Percentiles rank a stretch among this genome's conserved stretches.
These are phyloP conservation scores for Pichia occidentalis DNA, from an alignment of 805 yeast genomes.

Conservation along the genomic window DNA sequence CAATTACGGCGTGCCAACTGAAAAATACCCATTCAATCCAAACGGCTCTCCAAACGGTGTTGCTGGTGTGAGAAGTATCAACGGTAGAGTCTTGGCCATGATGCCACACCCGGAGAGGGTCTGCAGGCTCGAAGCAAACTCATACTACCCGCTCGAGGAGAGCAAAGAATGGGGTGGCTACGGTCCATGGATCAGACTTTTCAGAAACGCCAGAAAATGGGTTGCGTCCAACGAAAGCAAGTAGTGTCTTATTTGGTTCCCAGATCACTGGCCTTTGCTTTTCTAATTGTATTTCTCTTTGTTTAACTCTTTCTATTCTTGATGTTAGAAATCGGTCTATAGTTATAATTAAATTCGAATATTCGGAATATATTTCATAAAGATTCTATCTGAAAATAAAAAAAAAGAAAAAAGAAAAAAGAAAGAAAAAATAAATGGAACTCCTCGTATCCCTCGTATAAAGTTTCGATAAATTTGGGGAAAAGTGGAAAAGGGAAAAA, in stretches of 20 bases:
- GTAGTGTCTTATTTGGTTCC: not conserved
- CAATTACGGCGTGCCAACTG: slow-evolving; percentile 81
- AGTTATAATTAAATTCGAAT: too few relatives aligned
- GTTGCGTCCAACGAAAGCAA: slow-evolving; percentile 37
- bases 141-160: slow-evolving; percentile 72
- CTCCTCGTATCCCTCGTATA: too few relatives aligned
- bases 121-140: slow-evolving; percentile 77
- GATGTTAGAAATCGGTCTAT: too few relatives aligned
- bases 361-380: too few relatives aligned
- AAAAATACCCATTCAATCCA: slow-evolving; percentile 87
- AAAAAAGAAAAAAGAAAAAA: too few relatives aligned
- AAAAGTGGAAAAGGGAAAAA: too few relatives aligned
- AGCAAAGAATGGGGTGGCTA: slow-evolving; percentile 65
- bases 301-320: too few relatives aligned
- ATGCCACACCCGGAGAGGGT: slow-evolving; percentile 99
- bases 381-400: too few relatives aligned
- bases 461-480: too few relatives aligned
- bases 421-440: too few relatives aligned
- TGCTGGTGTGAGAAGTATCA: slow-evolving; percentile 83
- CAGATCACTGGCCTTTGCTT: too few relatives aligned
- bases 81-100: slow-evolving; percentile 94
- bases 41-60: slow-evolving; percentile 93
- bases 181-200: slow-evolving; percentile 94
- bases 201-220: slow-evolving; percentile 92
- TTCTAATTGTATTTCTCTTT: not conserved